phyloP scores from a whole-genome alignment of 2,329 filamentous ascomycete genomes.

The Exophiala spinifera region DNA sequence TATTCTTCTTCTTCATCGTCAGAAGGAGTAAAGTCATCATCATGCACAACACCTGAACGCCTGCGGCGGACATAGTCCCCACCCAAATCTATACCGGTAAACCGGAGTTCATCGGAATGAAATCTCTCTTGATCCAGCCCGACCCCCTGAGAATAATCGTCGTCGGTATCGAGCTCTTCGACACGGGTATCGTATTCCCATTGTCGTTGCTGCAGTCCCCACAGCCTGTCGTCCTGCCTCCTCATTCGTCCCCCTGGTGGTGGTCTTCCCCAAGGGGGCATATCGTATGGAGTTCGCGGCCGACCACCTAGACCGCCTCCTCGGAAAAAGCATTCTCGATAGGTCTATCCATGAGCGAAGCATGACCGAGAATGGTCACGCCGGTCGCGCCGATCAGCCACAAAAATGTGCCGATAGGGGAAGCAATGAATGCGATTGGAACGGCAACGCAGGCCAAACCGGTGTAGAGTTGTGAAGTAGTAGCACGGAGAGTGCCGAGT shows the following conservation, averaged over 20 bases:
- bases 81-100: slow-evolving; percentile 59
- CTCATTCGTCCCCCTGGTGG: slow-evolving; percentile 80
- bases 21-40: slow-evolving; percentile 43
- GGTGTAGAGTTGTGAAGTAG: slow-evolving; percentile 91
- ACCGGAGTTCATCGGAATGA: slow-evolving; percentile 59
- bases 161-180: slow-evolving; percentile 40
- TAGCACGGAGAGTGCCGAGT: slow-evolving; percentile 76
- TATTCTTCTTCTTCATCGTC: slow-evolving; percentile 52
- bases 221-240: slow-evolving; percentile 58
- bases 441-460: slow-evolving; percentile 77
- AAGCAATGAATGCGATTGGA: slow-evolving; percentile 79
- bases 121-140: slow-evolving; percentile 50
- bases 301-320: slow-evolving; percentile 99
- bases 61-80: slow-evolving; percentile 39
- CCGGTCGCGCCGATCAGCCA: slow-evolving; percentile 96
- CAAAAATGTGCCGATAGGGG: slow-evolving; percentile 77
- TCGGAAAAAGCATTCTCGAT: slow-evolving; percentile 99
- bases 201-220: slow-evolving; percentile 46
- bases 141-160: slow-evolving; percentile 56
- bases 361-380: slow-evolving; percentile 91
- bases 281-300: slow-evolving; percentile 92
- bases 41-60: slow-evolving; percentile 50
- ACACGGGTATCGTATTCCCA: slow-evolving; percentile 47
- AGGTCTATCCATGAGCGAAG: slow-evolving; percentile 93
- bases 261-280: slow-evolving; percentile 98